phyloP scores from a whole-genome alignment of 208 protist species.

The Trypanosomatidae sp. region DNA sequence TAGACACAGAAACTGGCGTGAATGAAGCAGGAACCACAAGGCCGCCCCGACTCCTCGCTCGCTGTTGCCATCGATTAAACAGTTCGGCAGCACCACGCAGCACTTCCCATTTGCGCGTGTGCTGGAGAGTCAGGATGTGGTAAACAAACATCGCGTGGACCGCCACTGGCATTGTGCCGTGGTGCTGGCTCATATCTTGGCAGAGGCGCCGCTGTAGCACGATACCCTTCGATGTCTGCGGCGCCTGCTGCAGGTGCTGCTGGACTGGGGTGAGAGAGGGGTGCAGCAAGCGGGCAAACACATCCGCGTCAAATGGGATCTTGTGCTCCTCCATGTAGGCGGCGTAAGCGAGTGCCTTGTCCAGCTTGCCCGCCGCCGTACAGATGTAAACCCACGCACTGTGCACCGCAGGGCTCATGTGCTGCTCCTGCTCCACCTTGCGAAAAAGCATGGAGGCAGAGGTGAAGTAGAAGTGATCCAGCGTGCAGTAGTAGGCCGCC shows the following conservation, averaged over 20 bases:
- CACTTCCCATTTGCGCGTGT: constrained; percentile 81
- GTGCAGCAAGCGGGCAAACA: constrained; percentile 80
- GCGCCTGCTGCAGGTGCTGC: constrained; percentile 28
- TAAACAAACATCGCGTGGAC: constrained; percentile 86
- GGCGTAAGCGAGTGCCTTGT: constrained; percentile 48
- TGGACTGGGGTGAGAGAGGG: constrained; percentile 58
- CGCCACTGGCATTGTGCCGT: constrained; percentile 36
- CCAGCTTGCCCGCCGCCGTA: constrained; percentile 55
- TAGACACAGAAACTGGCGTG: neutral
- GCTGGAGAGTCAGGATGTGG: constrained; percentile 73
- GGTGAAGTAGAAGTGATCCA: constrained; percentile 78
- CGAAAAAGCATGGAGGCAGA: constrained; percentile 59
- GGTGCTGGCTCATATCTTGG: constrained; percentile 30
- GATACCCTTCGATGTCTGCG: constrained; percentile 53
- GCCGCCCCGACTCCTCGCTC: neutral
- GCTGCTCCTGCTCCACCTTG: constrained; percentile 79
- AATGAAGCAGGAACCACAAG: neutral
- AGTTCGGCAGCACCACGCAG: constrained; percentile 36
- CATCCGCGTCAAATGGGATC: constrained; percentile 59
- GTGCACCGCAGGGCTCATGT: constrained; percentile 43
- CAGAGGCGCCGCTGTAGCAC: constrained; percentile 74
- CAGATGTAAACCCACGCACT: constrained; percentile 77
- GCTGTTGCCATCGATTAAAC: neutral
- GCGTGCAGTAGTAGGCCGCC: constrained; percentile 65
- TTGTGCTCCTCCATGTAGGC: constrained; percentile 49